These are phyloP conservation scores for Nitzschia palea DNA, from an alignment of 108 stramenopile species.

Conservation along the genomic window DNA sequence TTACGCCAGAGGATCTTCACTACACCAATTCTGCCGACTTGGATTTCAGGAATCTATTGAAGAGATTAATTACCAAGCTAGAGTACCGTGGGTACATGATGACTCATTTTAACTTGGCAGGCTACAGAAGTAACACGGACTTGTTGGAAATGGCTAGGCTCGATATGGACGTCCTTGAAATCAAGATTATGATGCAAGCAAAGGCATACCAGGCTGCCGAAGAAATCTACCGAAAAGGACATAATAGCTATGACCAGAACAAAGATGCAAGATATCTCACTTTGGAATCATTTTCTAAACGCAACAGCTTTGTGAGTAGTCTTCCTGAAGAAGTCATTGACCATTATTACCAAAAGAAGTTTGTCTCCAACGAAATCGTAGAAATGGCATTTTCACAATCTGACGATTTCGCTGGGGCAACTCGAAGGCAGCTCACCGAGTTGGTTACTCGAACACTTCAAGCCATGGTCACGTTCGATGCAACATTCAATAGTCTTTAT, in stretches of 20 bases:
- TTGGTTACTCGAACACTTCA: slow-evolving; percentile 49
- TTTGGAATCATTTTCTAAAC: neutral
- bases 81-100: neutral
- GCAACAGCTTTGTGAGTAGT: neutral
- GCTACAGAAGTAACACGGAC: slow-evolving; percentile 35
- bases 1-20: slow-evolving; percentile 37
- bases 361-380: slow-evolving; percentile 38
- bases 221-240: slow-evolving; percentile 58
- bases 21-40: slow-evolving; percentile 10
- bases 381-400: slow-evolving; percentile 24
- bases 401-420: slow-evolving; percentile 22
- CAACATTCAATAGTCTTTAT: slow-evolving; percentile 39
- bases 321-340: neutral
- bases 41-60: slow-evolving; percentile 19
- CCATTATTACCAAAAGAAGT: slow-evolving; percentile 17
- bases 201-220: slow-evolving; percentile 39
- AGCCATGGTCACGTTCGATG: slow-evolving; percentile 49
- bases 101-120: slow-evolving; percentile 17
- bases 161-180: slow-evolving; percentile 52
- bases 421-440: slow-evolving; percentile 41
- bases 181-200: slow-evolving; percentile 43
- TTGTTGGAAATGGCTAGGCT: slow-evolving; percentile 34
- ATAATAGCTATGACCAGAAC: slow-evolving; percentile 31
- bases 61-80: slow-evolving; percentile 14
- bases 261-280: neutral